Evolutionary conservation across 805 yeast genomes (phyloP).

Genomic region (Myxozyma neotropica): DNA sequence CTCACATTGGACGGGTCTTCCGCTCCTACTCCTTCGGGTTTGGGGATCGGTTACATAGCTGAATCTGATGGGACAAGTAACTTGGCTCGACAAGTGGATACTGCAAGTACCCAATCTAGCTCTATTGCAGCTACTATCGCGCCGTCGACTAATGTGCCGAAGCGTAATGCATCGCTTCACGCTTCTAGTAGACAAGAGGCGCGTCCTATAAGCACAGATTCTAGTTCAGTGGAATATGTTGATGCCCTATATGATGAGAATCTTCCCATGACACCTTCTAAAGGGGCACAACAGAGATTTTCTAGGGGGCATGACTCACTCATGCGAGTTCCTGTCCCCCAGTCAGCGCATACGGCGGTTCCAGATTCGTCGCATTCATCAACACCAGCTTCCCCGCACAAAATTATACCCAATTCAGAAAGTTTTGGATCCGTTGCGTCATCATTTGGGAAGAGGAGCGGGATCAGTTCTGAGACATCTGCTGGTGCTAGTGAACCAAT

Average conservation of each 20-base stretch:
- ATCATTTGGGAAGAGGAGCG: background rate
- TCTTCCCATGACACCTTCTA: too few species aligned
- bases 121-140: background rate
- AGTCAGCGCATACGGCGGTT: background rate
- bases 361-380: background rate
- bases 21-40: background rate
- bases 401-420: background rate
- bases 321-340: background rate
- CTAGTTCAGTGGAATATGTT: too few species aligned
- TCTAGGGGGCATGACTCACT: too few species aligned
- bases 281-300: too few species aligned
- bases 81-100: background rate
- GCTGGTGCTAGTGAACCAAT: background rate
- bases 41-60: background rate
- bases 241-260: background rate
- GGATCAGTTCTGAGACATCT: background rate
- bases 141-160: background rate
- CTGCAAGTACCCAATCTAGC: background rate
- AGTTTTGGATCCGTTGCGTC: conserved; percentile 1
- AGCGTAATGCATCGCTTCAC: background rate
- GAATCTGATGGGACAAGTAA: background rate
- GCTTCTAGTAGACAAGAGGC: background rate
- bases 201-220: too few species aligned
- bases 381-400: background rate
- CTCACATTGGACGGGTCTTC: background rate